A percentile compares a stretch with the other conserved stretches of the same genome.
Evolutionary conservation across 2,329 filamentous ascomycete species (phyloP).

Genomic region (Akanthomyces uredinophilus): DNA sequence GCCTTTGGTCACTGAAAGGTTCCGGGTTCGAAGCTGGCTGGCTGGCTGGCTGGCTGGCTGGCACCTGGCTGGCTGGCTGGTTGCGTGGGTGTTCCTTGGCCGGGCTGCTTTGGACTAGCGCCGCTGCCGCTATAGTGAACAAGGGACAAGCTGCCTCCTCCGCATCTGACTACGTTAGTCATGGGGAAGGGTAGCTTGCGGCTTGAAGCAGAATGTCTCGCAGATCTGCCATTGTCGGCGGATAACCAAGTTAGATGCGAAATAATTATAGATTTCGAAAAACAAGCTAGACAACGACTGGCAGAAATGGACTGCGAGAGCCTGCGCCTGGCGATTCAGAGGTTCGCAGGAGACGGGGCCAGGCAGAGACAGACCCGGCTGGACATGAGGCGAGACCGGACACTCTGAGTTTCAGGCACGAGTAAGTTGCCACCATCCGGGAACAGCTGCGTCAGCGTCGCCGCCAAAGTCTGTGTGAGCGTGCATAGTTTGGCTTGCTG

Average conservation of each 20-base stretch:
- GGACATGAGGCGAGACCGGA: not conserved
- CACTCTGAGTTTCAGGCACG: constrained; percentile 4
- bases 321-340: not conserved
- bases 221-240: not conserved
- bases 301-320: not conserved
- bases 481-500: not conserved
- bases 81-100: not conserved
- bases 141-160: not conserved
- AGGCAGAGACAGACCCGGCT: not conserved
- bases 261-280: not conserved
- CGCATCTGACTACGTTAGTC: not conserved
- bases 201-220: not conserved
- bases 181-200: not conserved
- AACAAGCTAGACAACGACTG: not conserved
- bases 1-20: not conserved
- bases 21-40: too few species aligned
- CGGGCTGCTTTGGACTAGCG: not conserved
- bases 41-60: too few species aligned
- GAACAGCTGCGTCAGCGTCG: not conserved
- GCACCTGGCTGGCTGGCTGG: too few species aligned
- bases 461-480: not conserved
- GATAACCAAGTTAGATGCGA: not conserved
- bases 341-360: not conserved
- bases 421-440: constrained; percentile 2
- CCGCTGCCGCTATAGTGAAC: not conserved